Evolutionary conservation across 352 stramenopile species (phyloP).

Genomic region (Elongisporangium undulatum): DNA sequence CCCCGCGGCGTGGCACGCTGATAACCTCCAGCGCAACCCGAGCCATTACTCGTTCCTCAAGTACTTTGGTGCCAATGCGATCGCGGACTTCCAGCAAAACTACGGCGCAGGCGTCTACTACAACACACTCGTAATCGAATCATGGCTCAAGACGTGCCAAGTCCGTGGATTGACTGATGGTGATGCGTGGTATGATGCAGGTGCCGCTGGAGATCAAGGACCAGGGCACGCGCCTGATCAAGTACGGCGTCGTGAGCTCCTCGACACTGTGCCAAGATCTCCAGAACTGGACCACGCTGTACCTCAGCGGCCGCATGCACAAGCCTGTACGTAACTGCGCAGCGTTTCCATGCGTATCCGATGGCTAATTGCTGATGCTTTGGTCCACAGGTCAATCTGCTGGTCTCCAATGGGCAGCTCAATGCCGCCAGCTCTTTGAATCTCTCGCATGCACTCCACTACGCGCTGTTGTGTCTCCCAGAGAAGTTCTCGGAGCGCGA

Average conservation of each 20-base stretch:
- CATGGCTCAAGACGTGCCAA: too few relatives aligned
- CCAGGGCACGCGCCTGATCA: constrained; percentile 72
- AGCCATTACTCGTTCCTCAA: constrained; percentile 82
- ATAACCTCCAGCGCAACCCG: constrained; percentile 71
- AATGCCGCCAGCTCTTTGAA: constrained; percentile 50
- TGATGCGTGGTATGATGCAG: constrained; percentile 13
- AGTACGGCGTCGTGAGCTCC: constrained; percentile 87
- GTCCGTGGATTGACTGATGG: too few relatives aligned
- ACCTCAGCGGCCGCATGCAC: constrained; percentile 84
- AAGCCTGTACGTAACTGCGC: constrained; percentile 55
- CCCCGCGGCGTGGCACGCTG: constrained; percentile 70
- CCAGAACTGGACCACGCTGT: constrained; percentile 77
- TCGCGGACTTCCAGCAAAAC: constrained; percentile 69
- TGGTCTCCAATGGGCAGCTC: constrained; percentile 43
- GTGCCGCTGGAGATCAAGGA: constrained; percentile 50
- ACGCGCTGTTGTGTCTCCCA: constrained; percentile 65
- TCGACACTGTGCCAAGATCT: constrained; percentile 79
- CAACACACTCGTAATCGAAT: constrained; percentile 59
- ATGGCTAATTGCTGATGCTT: background rate
- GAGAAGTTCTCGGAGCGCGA: constrained; percentile 80
- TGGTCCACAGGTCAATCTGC: constrained; percentile 48
- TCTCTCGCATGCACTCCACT: constrained; percentile 69
- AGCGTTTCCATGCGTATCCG: background rate
- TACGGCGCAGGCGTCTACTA: constrained; percentile 83
- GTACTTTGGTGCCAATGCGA: constrained; percentile 45